Evolutionary conservation across 108 stramenopile species (phyloP).

Genomic region (Skeletonema marinoi): DNA sequence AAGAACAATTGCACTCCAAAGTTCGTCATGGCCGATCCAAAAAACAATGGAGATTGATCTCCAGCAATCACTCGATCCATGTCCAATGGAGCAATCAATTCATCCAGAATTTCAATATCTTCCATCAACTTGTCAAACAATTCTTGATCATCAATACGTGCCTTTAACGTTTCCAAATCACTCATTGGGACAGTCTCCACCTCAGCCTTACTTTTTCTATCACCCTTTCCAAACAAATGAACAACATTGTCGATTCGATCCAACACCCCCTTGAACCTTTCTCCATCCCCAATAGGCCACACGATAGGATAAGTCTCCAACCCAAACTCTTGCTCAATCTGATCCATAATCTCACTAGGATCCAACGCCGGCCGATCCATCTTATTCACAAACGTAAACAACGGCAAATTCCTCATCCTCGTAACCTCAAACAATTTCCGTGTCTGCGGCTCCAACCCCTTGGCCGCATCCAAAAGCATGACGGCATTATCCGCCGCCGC

Average conservation of each 20-base stretch:
- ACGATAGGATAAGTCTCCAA: slow-evolving; percentile 89
- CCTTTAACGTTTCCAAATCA: slow-evolving; percentile 66
- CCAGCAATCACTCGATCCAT: slow-evolving; percentile 87
- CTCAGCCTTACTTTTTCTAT: slow-evolving; percentile 62
- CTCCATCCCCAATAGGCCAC: slow-evolving; percentile 98
- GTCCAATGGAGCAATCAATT: slow-evolving; percentile 85
- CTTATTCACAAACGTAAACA: slow-evolving; percentile 95
- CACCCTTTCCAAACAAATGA: slow-evolving; percentile 83
- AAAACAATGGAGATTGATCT: slow-evolving; percentile 92
- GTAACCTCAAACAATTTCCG: slow-evolving; percentile 93
- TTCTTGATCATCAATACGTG: slow-evolving; percentile 78
- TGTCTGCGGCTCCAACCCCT: slow-evolving; percentile 96
- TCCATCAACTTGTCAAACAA: slow-evolving; percentile 89
- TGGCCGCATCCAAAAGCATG: slow-evolving; percentile 95
- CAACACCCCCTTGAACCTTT: slow-evolving; percentile 91
- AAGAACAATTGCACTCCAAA: slow-evolving; percentile 94
- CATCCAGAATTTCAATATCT: slow-evolving; percentile 88
- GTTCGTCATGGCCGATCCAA: slow-evolving; percentile 95
- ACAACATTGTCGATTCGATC: slow-evolving; percentile 83
- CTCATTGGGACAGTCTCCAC: slow-evolving; percentile 62
- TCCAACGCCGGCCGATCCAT: slow-evolving; percentile 93
- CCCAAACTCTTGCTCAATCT: slow-evolving; percentile 93
- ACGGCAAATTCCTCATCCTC: slow-evolving; percentile 64
- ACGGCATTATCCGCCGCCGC: slow-evolving; percentile 95
- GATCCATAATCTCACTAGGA: slow-evolving; percentile 96